phyloP scores from a whole-genome alignment of 208 protist genomes.

The Entamoeba moshkovskii region DNA sequence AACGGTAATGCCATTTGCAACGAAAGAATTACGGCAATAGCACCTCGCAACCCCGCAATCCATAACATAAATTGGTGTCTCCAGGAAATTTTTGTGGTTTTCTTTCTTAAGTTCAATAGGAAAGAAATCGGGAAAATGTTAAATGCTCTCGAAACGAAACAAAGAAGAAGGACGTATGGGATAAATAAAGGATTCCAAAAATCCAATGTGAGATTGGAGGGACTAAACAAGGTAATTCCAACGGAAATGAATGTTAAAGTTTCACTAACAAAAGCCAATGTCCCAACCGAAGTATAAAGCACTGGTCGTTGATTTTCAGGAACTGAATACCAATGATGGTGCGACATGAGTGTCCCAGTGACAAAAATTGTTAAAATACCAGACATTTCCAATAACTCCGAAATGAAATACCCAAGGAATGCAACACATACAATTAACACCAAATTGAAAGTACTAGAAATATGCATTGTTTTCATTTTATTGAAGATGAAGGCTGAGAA shows the following conservation, averaged over 20 bases:
- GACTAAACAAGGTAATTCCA: neutral
- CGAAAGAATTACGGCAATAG: slow-evolving; percentile 10
- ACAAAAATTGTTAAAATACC: slow-evolving; percentile 11
- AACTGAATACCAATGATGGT: neutral
- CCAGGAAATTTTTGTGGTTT: neutral
- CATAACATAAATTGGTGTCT: slow-evolving; percentile 4
- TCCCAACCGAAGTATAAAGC: neutral
- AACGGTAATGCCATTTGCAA: neutral
- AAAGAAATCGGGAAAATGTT: slow-evolving; percentile 23
- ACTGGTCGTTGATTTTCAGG: neutral
- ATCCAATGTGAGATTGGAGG: neutral
- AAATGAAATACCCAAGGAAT: neutral
- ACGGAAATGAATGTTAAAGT: neutral
- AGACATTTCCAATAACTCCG: neutral
- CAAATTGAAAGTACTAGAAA: neutral
- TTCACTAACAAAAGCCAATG: neutral
- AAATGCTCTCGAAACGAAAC: slow-evolving; percentile 7
- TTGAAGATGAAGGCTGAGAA: neutral
- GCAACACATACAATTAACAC: neutral
- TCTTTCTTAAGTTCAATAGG: neutral
- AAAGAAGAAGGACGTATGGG: neutral
- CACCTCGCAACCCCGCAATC: slow-evolving; percentile 3
- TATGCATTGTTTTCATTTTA: neutral
- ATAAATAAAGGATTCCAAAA: neutral
- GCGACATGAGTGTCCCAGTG: neutral